These are phyloP conservation scores for Neurospora sp. DNA, from an alignment of 2,329 filamentous ascomycete genomes.

Conservation along the genomic window DNA sequence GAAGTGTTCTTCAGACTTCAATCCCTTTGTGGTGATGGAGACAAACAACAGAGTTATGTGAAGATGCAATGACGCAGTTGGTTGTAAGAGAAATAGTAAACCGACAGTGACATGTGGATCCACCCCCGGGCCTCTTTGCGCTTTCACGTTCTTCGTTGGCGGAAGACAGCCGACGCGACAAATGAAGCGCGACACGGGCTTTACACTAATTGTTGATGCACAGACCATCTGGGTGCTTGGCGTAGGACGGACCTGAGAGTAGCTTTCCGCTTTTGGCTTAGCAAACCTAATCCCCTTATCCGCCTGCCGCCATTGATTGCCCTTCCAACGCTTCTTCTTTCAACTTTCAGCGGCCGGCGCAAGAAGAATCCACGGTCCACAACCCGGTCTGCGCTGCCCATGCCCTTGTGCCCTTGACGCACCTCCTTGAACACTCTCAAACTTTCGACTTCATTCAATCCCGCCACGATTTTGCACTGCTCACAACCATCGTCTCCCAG, in stretches of 20 bases:
- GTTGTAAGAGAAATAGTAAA: not conserved
- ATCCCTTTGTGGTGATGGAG: not conserved
- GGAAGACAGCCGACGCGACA: not conserved
- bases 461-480: conserved; percentile 2
- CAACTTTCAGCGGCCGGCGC: not conserved
- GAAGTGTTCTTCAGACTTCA: not conserved
- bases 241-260: not conserved
- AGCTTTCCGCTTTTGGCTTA: not conserved
- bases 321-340: not conserved
- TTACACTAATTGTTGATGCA: not conserved
- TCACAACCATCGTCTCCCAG: conserved; percentile 1
- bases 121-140: not conserved
- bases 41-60: not conserved
- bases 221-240: not conserved
- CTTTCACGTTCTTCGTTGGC: not conserved
- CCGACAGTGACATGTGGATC: not conserved
- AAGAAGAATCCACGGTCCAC: not conserved
- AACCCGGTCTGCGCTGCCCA: not conserved
- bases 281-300: not conserved
- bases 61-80: not conserved
- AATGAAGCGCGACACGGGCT: not conserved
- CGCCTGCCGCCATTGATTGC: not conserved
- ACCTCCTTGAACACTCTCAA: conserved; percentile 13
- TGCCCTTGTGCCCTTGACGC: conserved; percentile 3
- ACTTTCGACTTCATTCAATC: conserved; percentile 14